Evolutionary conservation across 352 stramenopile genomes (phyloP).

Genomic region (Pythium sukuiense): DNA sequence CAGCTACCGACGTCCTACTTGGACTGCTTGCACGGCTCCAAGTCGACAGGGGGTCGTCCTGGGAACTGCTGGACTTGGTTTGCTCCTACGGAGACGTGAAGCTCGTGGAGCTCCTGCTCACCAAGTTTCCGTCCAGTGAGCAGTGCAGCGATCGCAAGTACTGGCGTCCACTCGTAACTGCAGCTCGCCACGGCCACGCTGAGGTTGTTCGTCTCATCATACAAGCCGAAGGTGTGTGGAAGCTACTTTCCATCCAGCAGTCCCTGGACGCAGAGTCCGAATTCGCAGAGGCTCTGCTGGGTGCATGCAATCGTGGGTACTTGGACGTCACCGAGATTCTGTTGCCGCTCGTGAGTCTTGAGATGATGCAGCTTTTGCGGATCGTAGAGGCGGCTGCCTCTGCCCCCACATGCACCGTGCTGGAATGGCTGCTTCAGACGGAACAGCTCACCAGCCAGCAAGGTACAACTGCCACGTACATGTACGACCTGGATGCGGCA

Average conservation of each 20-base stretch:
- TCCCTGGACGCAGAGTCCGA: slow-evolving; percentile 12
- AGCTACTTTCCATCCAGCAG: neutral
- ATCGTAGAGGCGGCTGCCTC: slow-evolving; percentile 19
- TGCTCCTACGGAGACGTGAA: slow-evolving; percentile 12
- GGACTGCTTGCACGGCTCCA: neutral
- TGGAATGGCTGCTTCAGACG: slow-evolving; percentile 17
- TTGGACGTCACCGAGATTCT: slow-evolving; percentile 14
- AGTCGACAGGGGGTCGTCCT: neutral
- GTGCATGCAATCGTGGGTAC: slow-evolving; percentile 23
- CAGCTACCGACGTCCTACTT: neutral
- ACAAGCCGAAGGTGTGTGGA: slow-evolving; percentile 1
- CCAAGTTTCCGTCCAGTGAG: neutral
- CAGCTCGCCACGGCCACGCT: slow-evolving; percentile 22
- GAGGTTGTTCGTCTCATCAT: slow-evolving; percentile 18
- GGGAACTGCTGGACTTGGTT: slow-evolving; percentile 19
- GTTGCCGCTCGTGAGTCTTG: slow-evolving; percentile 5
- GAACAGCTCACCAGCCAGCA: neutral
- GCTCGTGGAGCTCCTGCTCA: slow-evolving; percentile 7
- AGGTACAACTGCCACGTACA: neutral
- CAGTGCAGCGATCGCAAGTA: slow-evolving; percentile 7
- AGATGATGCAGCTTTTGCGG: slow-evolving; percentile 22
- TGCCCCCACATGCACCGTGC: slow-evolving; percentile 4
- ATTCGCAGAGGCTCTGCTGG: slow-evolving; percentile 24
- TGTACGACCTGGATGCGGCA: slow-evolving; percentile 25
- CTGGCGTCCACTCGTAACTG: slow-evolving; percentile 25